Base-by-base conservation (phyloP, 192 early-diverging fungal genomes). In the Polychytrium aggregatum region DNA sequence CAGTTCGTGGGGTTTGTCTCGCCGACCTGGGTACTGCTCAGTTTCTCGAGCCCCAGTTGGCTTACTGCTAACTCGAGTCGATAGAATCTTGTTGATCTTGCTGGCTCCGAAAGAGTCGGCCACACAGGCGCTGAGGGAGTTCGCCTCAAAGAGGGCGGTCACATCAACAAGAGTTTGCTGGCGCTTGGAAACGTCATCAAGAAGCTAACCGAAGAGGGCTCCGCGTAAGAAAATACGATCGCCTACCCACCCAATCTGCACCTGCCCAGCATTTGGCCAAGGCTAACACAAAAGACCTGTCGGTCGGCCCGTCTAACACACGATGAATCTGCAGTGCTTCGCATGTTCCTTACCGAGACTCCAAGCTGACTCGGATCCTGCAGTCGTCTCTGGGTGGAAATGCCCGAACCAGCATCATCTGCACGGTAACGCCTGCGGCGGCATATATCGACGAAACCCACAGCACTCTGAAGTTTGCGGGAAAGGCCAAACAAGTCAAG, bases 281-380 rank as follows among this genome's bases (percentile, higher is more conserved):
- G n/a, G n/a, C n/a, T n/a, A n/a, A n/a, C n/a, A n/a, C n/a, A n/a
- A n/a, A n/a, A n/a, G n/a, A n/a, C n/a, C n/a, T n/a, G n/a, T n/a
- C n/a, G n/a, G n/a, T n/a, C n/a, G n/a, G n/a, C n/a, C n/a, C n/a
- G n/a, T n/a, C n/a, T n/a, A n/a, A n/a, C n/a, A n/a, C n/a, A n/a
- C n/a, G n/a, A n/a, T n/a, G n/a, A n/a, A n/a, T n/a, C n/a, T n/a
- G n/a, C 26, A 55, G 33, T 20, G 22, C 57, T 20, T 77, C 74
- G 1, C 93, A 97, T 64, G 87, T 98, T 41, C 95, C 95, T 0
- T 98, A 86, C 64, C 85, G 95, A 29, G 95, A 98, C 57, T 97
- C 92, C 0, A 97, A 97, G 51, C 60, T 98, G 36, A 98, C 95
- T 1, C 71, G 95, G 20, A 88, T 98, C 22, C 59, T 98, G 18